phyloP scores from a whole-genome alignment of 371 early-diverging fungal genomes.

The Saksenaea vasiformis region DNA sequence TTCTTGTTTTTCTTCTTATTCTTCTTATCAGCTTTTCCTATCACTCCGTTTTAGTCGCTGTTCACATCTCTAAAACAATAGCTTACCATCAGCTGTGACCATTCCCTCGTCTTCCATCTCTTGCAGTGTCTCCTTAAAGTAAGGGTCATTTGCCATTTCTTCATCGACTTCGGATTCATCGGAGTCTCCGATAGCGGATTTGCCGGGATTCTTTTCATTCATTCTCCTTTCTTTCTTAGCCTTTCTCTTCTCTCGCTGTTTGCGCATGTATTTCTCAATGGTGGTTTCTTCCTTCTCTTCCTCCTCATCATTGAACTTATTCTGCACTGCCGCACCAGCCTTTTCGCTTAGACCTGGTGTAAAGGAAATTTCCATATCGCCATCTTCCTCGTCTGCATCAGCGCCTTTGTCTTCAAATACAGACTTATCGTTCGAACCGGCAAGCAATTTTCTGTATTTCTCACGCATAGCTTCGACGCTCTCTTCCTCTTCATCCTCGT shows the following conservation, averaged over 20 bases:
- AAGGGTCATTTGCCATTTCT: slow-evolving; percentile 66
- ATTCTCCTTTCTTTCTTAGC: slow-evolving; percentile 60
- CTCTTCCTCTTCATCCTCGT: slow-evolving; percentile 46
- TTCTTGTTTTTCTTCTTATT: slow-evolving; percentile 52
- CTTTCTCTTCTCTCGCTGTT: slow-evolving; percentile 79
- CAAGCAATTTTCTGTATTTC: slow-evolving; percentile 71
- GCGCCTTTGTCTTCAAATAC: slow-evolving; percentile 47
- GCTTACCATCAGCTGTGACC: slow-evolving; percentile 27
- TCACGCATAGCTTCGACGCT: slow-evolving; percentile 55
- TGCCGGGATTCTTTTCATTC: slow-evolving; percentile 22
- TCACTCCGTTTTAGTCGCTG: slow-evolving; percentile 11
- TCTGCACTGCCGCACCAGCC: slow-evolving; percentile 59
- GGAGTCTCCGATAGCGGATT: neutral
- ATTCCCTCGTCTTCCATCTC: slow-evolving; percentile 43
- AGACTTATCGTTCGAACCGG: slow-evolving; percentile 23
- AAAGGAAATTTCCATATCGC: slow-evolving; percentile 96
- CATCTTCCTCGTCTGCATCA: slow-evolving; percentile 54
- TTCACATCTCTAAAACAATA: slow-evolving; percentile 30
- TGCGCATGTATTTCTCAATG: slow-evolving; percentile 81
- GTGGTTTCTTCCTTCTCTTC: slow-evolving; percentile 74
- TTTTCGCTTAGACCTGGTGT: slow-evolving; percentile 87
- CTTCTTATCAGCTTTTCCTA: slow-evolving; percentile 33
- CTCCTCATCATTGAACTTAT: slow-evolving; percentile 46
- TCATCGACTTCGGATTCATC: slow-evolving; percentile 53
- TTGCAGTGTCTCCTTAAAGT: slow-evolving; percentile 66